These are phyloP conservation scores for Trichocladium antarcticum DNA, from an alignment of 495 filamentous ascomycete species.

Conservation along the genomic window DNA sequence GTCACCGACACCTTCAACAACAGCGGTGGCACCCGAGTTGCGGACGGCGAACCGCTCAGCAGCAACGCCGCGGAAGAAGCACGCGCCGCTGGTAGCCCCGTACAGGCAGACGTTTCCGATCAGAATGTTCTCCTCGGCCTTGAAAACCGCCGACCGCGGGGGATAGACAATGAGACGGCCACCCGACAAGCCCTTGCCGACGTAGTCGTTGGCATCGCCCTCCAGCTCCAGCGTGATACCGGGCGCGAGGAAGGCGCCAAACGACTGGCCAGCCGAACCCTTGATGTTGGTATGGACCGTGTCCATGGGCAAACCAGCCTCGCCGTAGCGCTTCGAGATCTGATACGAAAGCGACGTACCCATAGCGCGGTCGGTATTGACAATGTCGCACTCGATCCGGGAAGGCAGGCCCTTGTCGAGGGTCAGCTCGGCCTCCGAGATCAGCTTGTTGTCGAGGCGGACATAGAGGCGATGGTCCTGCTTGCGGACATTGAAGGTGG, in stretches of 20 bases:
- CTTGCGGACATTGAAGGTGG: conserved; percentile 97
- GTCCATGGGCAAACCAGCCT: conserved; percentile 81
- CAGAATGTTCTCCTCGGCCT: conserved; percentile 95
- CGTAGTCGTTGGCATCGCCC: conserved; percentile 96
- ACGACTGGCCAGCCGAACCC: conserved; percentile 97
- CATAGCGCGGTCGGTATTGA: conserved; percentile 94
- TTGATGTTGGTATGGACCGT: conserved; percentile 97
- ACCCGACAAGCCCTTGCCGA: conserved; percentile 94
- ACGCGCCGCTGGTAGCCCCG: conserved; percentile 84
- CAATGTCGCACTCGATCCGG: conserved; percentile 92
- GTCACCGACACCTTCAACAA: conserved; percentile 96
- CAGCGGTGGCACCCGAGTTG: conserved; percentile 92
- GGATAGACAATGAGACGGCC: conserved; percentile 95
- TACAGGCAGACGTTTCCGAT: conserved; percentile 97
- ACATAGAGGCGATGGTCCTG: conserved; percentile 92
- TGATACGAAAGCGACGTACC: conserved; percentile 95
- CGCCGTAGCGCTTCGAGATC: conserved; percentile 85
- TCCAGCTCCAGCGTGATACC: conserved; percentile 95
- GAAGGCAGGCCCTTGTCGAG: conserved; percentile 93
- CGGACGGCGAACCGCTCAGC: conserved; percentile 97
- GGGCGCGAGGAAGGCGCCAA: conserved; percentile 89
- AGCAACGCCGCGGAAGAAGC: conserved; percentile 96
- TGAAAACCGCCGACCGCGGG: conserved; percentile 84
- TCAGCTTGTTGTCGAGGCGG: conserved; percentile 96
- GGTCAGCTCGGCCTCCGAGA: conserved; percentile 92